Base-by-base conservation (phyloP, 73 alveolate species). In the Uronychia binucleata region DNA sequence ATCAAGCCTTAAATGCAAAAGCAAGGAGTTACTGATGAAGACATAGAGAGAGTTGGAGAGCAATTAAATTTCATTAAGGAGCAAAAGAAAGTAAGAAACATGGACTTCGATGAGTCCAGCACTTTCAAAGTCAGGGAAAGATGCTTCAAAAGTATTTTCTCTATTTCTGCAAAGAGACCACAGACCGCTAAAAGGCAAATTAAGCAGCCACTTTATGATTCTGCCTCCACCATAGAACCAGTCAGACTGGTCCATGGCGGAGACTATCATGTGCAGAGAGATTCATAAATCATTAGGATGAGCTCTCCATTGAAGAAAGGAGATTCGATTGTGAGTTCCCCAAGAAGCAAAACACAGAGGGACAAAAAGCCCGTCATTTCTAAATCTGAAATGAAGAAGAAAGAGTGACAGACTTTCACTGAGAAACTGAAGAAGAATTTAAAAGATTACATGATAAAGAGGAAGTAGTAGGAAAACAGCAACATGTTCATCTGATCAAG, bases 121-220 rank as follows among this genome's bases (percentile, higher is more conserved):
- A 58, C 60, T 58, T 30, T 79, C 32, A 87, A 87, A 28, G n/a
- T 46, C 5, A 46, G 19, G 67, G 57, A 67, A 28, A 80, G 83
- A 25, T 87, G 93, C 59, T 85, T 87, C 25, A 80, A 84, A 75
- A 74, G 86, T 35, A 30, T 87, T 19, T 80, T 87, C 26, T 28
- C 57, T n/a, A n/a, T n/a, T n/a, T 28, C 27, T 75, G n/a, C 81
- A 75, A 46, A 46, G 67, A 11, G 67, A 46, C 67, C 67, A 5
- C 67, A 46, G 19, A 46, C 67, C 19, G 67, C 67, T 19, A 46
- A 46, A 46, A 46, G 19, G 67, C 5, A 46, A 19, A 11, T 46
- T 5, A 46, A 46, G 67, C n/a, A 11, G 5, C n/a, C n/a, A 5
- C 5, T 11, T 46, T 46, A 11, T 46, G 67, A 46, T 46, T 46